phyloP scores from a whole-genome alignment of 192 early-diverging fungal genomes.

The Podila verticillata region DNA sequence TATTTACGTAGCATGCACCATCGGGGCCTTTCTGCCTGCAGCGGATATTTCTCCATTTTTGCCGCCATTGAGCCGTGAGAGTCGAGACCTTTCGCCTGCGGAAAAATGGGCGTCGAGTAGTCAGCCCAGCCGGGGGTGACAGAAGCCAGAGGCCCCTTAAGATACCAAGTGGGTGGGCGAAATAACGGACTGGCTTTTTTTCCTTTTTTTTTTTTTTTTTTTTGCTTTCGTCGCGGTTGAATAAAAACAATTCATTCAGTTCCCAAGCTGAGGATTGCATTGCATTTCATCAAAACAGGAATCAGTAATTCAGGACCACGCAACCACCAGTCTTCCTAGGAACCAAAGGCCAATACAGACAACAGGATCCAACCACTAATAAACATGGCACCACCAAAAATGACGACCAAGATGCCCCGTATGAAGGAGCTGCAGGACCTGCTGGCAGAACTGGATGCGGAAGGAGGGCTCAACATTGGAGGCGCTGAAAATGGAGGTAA shows the following conservation, averaged over 20 bases:
- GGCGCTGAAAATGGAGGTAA: constrained; percentile 15
- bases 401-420: constrained; percentile 30
- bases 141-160: no score
- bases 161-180: no score
- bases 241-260: background rate
- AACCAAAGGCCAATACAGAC: no score
- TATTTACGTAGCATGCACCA: no score
- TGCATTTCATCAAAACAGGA: background rate
- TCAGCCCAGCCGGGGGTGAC: no score
- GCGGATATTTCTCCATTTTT: no score
- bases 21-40: no score
- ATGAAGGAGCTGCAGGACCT: constrained; percentile 48
- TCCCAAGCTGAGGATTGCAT: no score
- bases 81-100: no score
- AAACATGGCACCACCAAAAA: constrained; percentile 38
- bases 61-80: no score
- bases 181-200: background rate
- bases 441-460: constrained; percentile 29
- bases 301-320: background rate
- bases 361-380: background rate
- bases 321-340: no score
- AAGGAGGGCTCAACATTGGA: constrained; percentile 33
- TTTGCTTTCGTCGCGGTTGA: background rate
- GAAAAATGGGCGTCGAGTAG: no score
- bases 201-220: background rate